These are phyloP conservation scores for Linum trigynum DNA, from an alignment of 345 rosid genomes.

Conservation along the genomic window DNA sequence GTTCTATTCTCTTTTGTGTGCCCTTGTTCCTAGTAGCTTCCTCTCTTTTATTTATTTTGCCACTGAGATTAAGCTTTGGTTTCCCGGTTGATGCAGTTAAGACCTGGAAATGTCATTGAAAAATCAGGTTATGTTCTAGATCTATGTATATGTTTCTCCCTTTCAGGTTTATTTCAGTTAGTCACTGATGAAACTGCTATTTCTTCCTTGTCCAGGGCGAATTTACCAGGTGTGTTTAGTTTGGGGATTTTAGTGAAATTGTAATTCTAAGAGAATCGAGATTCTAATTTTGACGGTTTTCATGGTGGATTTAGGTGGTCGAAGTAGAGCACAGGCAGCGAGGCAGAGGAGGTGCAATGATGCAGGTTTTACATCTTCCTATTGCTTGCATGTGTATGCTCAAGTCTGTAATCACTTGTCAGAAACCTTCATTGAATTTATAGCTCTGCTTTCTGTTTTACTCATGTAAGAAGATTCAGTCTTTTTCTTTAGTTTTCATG, in stretches of 20 bases:
- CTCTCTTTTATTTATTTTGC: background rate
- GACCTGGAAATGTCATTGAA: slow-evolving; percentile 80
- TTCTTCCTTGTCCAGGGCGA: slow-evolving; percentile 42
- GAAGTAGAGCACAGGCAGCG: slow-evolving; percentile 73
- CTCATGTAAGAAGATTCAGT: background rate
- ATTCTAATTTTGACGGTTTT: background rate
- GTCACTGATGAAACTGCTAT: background rate
- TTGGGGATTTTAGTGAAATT: background rate
- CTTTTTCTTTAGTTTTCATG: background rate
- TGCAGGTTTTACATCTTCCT: slow-evolving; percentile 43
- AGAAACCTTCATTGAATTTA: background rate
- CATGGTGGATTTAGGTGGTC: slow-evolving; percentile 43
- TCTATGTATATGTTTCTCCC: background rate
- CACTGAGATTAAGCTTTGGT: background rate
- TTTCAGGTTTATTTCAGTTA: background rate
- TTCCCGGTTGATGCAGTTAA: slow-evolving; percentile 40
- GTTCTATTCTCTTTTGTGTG: too few species aligned
- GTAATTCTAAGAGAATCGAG: background rate
- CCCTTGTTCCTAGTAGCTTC: background rate
- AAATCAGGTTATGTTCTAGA: slow-evolving; percentile 45
- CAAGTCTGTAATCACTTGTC: background rate
- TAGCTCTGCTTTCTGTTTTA: background rate
- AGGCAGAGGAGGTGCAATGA: slow-evolving; percentile 92
- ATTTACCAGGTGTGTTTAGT: slow-evolving; percentile 47
- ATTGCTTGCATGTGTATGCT: background rate